Conservation (phyloP, 495 filamentous ascomycete species). For the Neurospora tetraspora region DNA sequence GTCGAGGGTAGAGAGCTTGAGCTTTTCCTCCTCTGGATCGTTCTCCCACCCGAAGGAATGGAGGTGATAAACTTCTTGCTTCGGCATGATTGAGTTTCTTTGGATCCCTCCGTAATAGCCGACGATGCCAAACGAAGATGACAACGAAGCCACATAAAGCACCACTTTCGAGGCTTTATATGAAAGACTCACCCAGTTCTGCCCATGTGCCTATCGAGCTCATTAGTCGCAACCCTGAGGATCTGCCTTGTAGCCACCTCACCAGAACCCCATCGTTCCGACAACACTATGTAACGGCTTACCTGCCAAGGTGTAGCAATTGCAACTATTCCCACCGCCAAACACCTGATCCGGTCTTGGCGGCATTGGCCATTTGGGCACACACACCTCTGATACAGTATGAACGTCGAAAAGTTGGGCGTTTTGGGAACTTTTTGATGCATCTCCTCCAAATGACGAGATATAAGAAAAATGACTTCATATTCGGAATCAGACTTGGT, state of each 20-base stretch:
- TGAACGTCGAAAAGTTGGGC: too few relatives aligned
- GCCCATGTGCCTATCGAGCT: not conserved
- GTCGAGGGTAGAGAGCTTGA: conserved; percentile 24
- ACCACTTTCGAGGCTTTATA: not conserved
- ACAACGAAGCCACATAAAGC: not conserved
- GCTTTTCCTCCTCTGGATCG: conserved; percentile 14
- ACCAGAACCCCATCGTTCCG: not conserved
- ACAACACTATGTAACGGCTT: not conserved
- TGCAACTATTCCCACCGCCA: too few relatives aligned
- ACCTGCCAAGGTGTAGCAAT: too few relatives aligned
- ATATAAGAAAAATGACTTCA: too few relatives aligned
- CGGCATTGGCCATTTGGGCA: too few relatives aligned
- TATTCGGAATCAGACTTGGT: too few relatives aligned
- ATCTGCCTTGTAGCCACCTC: not conserved
- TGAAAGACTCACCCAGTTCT: not conserved
- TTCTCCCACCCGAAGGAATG: conserved; percentile 20
- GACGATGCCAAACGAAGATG: not conserved
- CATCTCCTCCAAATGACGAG: too few relatives aligned
- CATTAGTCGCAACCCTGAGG: not conserved
- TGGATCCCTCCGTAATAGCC: not conserved
- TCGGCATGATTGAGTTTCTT: conserved; percentile 2
- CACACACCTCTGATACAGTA: too few relatives aligned
- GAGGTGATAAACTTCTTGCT: conserved; percentile 15
- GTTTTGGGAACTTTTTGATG: too few relatives aligned
- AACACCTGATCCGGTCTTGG: too few relatives aligned